Evolutionary conservation across 768 basidiomycete species (phyloP), one percentile per base, ranked within the genome.

Genomic region (Chalciporus pseudorubinellus): DNA sequence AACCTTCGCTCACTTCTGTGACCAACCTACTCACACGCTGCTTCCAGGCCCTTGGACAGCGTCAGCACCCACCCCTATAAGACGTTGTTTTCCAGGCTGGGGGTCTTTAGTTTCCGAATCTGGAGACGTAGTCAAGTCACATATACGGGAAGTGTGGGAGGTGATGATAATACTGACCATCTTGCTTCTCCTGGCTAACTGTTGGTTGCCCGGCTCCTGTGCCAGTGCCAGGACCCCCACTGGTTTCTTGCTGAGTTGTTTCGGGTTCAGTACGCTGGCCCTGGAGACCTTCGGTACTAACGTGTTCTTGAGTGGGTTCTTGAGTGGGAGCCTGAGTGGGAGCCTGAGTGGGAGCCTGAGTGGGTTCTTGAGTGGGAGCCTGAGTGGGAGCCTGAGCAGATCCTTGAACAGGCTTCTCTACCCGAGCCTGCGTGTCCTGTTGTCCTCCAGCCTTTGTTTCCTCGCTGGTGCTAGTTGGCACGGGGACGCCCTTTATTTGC

Each of bases 401-500:
- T n/a, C 34, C n/a, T n/a, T n/a, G 12, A 10, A 5, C 14, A n/a
- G 9, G 14, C 4, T 42, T 9, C 10, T 46, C 28, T 12, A 12
- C 8, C 3, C 19, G 26, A 3, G 46, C 2, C 19, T 42, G 34
- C 48, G 4, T 49, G 2, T 0, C 44, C 13, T 0, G 44, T 14
- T 8, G 46, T 6, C 22, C 44, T 31, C 28, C 29, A 14, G 29
- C 14, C 22, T 8, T 14, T 11, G 22, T n/a, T 12, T 21, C 45
- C 22, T 9, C 12, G 34, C 45, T 16, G 7, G 52, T 16, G 9
- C 21, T 14, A 14, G 10, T 19, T 10, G 55, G 38, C 4, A 3
- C 19, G 0, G 51, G 2, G 1, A n/a, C 18, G 4, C 68, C 65
- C 34, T 51, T 67, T n/a, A 68, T 40, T 29, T 26, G 66, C 1